phyloP scores from a whole-genome alignment of 768 basidiomycete genomes.

The Kwoniella pini region DNA sequence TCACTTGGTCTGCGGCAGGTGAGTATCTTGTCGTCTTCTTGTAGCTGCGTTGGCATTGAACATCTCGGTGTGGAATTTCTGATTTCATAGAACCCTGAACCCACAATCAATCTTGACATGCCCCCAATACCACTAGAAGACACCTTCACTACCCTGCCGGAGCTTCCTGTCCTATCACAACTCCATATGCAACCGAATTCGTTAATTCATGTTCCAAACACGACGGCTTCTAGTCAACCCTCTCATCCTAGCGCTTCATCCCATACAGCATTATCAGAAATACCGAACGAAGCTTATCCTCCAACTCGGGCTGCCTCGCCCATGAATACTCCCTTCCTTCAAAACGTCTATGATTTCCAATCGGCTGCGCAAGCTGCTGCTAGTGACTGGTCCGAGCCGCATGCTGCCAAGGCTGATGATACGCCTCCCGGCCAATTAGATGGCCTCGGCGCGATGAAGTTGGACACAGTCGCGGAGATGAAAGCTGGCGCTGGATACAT shows the following conservation, averaged over 20 bases:
- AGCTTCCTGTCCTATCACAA: no score
- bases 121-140: no score
- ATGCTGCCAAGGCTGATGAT: not conserved
- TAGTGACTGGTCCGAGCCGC: not conserved
- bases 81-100: no score
- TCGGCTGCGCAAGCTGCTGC: not conserved
- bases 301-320: constrained; percentile 1
- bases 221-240: not conserved
- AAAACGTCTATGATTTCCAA: not conserved
- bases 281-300: not conserved
- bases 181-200: not conserved
- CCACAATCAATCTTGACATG: no score
- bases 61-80: no score
- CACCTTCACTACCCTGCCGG: no score
- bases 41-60: no score
- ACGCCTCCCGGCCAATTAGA: not conserved
- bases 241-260: not conserved
- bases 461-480: not conserved
- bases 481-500: constrained; percentile 2
- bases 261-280: not conserved
- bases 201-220: no score
- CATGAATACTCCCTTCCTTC: not conserved
- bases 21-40: no score
- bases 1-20: not conserved
- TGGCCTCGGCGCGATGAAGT: not conserved